Base-by-base conservation (phyloP, 306 rosid genomes). In the Hippophae rhamnoides region DNA sequence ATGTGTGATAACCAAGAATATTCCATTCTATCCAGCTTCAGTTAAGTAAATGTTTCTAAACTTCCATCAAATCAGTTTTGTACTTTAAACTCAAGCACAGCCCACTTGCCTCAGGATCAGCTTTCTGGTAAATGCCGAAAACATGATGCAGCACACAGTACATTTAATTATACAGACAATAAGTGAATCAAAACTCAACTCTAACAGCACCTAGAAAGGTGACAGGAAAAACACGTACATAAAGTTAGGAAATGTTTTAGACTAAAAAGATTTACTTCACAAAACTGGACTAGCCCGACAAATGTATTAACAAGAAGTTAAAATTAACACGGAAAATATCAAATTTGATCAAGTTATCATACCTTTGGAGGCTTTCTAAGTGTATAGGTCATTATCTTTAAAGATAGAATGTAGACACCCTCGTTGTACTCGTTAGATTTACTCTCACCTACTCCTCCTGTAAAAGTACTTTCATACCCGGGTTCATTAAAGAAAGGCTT, bases 401-500 rank as follows among this genome's bases (percentile, higher is more conserved):
- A 72, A 46, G 92, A 84, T 41, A 80, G 60, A 67, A 80, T 50
- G 72, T 84, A 84, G 38, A 63, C 72, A 27, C 46, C 73, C 45
- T 87, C 93, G 63, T 76, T 87, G 80, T 87, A 84, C 48, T 72
- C 82, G 68, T 63, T 76, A 46, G 95, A 84, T 66, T 68, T 61
- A 61, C 11, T 75, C 67, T 81, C 74, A 72, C 95, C 95, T 7
- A 66, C 78, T 1, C 0, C 13, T 51, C 78, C 81, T 53, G 41
- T 11, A 72, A 46, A 81, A 3, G 69, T 5, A 13, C 59, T 27
- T 43, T 58, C 13, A 65, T 63, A 69, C 8, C 90, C 95, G 25
- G 95, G 95, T 68, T 87, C 95, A 63, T 87, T 87, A 57, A 82
- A 87, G 73, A 67, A 87, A 14, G 95, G 92, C 47, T 80, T 74